Conservation (phyloP, 805 yeast genomes). For the Danielia oregonensis region DNA sequence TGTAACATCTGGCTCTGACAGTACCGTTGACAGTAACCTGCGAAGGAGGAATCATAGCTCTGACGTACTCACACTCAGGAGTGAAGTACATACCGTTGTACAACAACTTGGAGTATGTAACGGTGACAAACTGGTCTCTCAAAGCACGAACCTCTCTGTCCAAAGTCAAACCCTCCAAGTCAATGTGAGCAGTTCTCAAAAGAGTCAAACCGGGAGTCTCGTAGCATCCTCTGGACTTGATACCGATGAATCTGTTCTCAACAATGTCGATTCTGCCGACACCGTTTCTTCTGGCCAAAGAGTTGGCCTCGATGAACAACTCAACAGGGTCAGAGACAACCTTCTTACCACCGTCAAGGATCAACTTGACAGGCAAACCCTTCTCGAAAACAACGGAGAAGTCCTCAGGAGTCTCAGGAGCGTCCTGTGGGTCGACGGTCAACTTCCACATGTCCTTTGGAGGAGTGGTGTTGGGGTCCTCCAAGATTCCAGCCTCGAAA, state of each 20-base stretch:
- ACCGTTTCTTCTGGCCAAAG: constrained; percentile 97
- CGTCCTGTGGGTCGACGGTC: constrained; percentile 92
- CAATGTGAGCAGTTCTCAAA: constrained; percentile 91
- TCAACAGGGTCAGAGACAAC: constrained; percentile 84
- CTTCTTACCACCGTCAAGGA: constrained; percentile 58
- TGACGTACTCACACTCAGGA: constrained; percentile 96
- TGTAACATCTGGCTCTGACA: constrained; percentile 90
- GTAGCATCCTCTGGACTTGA: constrained; percentile 98
- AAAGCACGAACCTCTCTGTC: constrained; percentile 97
- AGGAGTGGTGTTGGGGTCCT: constrained; percentile 97
- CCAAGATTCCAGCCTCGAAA: constrained; percentile 98
- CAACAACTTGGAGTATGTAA: constrained; percentile 81
- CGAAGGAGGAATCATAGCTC: constrained; percentile 91
- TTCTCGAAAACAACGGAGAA: constrained; percentile 75
- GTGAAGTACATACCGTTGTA: constrained; percentile 98
- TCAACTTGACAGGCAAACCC: constrained; percentile 84
- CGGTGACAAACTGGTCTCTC: constrained; percentile 95
- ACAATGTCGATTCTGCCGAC: constrained; percentile 99
- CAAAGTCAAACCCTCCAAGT: constrained; percentile 92
- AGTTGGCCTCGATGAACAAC: constrained; percentile 86
- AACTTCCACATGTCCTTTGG: constrained; percentile 99
- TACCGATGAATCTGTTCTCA: constrained; percentile 97
- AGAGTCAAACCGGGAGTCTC: constrained; percentile 98
- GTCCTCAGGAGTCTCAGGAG: constrained; percentile 91
- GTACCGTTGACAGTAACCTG: constrained; percentile 94